Evolutionary conservation across 495 filamentous ascomycete species (phyloP).

Genomic region (Amniculicola lignicola): DNA sequence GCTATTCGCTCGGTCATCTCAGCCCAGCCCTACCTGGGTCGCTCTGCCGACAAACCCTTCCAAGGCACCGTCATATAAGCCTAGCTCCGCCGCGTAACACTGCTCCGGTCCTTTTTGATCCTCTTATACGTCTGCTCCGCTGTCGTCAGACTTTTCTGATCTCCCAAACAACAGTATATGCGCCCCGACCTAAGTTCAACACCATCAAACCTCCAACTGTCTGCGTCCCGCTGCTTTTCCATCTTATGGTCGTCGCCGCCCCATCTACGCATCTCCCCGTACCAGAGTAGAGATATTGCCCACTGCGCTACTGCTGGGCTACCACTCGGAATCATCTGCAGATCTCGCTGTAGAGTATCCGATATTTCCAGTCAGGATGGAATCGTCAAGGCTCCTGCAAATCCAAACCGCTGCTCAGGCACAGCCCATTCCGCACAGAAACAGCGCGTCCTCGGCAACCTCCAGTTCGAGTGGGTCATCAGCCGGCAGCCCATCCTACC

Average conservation of each 20-base stretch:
- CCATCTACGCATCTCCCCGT: too few relatives aligned
- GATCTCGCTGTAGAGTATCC: too few relatives aligned
- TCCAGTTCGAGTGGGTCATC: conserved; percentile 2
- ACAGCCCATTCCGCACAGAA: conserved; percentile 18
- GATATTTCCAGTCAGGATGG: too few relatives aligned
- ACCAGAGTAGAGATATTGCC: conserved; percentile 22
- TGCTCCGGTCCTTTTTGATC: too few relatives aligned
- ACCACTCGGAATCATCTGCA: conserved; percentile 2
- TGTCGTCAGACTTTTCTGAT: too few relatives aligned
- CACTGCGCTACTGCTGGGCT: conserved; percentile 2
- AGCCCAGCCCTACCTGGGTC: too few relatives aligned
- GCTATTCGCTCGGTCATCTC: too few relatives aligned
- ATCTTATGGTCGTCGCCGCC: neutral
- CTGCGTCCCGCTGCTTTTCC: conserved; percentile 28
- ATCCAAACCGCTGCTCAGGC: conserved; percentile 32
- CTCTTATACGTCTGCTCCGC: too few relatives aligned
- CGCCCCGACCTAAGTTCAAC: conserved; percentile 1
- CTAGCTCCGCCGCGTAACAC: too few relatives aligned
- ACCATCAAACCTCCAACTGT: neutral
- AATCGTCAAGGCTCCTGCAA: conserved; percentile 33
- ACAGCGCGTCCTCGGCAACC: neutral
- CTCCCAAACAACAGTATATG: too few relatives aligned
- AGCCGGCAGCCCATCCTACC: neutral
- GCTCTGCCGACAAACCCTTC: too few relatives aligned
- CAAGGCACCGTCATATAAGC: too few relatives aligned